These are phyloP conservation scores for Stenocarpella maydis DNA, from an alignment of 2,329 filamentous ascomycete genomes.

Conservation along the genomic window DNA sequence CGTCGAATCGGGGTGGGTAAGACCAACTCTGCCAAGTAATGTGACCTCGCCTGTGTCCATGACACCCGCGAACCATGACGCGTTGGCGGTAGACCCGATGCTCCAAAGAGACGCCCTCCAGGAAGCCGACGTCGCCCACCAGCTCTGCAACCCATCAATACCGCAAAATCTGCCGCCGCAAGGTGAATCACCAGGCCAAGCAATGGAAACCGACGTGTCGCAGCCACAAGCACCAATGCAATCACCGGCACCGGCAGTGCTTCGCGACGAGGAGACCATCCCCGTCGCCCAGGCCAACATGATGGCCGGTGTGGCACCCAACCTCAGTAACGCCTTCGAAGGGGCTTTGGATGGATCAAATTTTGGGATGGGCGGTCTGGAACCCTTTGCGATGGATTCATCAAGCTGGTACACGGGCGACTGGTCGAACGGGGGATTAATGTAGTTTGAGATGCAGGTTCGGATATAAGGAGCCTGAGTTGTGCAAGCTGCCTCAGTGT, in stretches of 20 bases:
- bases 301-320: constrained; percentile 38
- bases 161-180: constrained; percentile 28
- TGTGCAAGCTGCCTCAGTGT: not conserved
- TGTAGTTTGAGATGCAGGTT: constrained; percentile 8
- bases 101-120: constrained; percentile 36
- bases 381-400: constrained; percentile 40
- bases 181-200: constrained; percentile 28
- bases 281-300: constrained; percentile 31
- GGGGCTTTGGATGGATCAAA: constrained; percentile 46
- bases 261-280: constrained; percentile 33
- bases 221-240: constrained; percentile 32
- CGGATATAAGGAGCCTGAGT: too few species aligned
- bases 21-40: constrained; percentile 42
- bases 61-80: constrained; percentile 28
- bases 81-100: constrained; percentile 34
- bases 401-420: constrained; percentile 36
- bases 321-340: constrained; percentile 46
- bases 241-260: constrained; percentile 29
- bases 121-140: constrained; percentile 35
- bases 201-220: constrained; percentile 38
- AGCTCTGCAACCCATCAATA: constrained; percentile 34
- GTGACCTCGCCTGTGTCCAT: constrained; percentile 30
- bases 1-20: constrained; percentile 51
- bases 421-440: constrained; percentile 34
- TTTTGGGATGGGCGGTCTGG: constrained; percentile 40